Percentiles rank a stretch among this genome's conserved stretches.
These are phyloP conservation scores for Moniliophthora roreri DNA, from an alignment of 1,284 basidiomycete species.

Conservation along the genomic window DNA sequence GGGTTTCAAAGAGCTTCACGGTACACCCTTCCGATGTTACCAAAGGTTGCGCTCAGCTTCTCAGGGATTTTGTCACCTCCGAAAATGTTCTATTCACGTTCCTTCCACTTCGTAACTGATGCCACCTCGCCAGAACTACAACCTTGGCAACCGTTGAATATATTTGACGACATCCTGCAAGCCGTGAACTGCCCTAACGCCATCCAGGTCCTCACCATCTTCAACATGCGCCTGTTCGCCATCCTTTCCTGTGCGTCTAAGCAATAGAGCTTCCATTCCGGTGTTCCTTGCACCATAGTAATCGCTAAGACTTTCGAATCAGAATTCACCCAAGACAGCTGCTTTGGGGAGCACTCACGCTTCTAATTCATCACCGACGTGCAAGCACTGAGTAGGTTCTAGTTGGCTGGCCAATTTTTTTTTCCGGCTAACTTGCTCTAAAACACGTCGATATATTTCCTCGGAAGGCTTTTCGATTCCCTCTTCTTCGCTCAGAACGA, in stretches of 20 bases:
- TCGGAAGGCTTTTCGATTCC: conserved; percentile 65
- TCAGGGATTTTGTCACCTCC: too few species aligned
- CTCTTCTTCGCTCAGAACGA: conserved; percentile 65
- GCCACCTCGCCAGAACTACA: too few species aligned
- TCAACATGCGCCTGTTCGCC: conserved; percentile 50
- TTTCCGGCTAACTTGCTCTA: conserved; percentile 28
- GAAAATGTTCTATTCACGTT: too few species aligned
- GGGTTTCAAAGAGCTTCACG: too few species aligned
- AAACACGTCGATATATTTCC: conserved; percentile 55
- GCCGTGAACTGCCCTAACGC: conserved; percentile 38
- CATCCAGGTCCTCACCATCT: conserved; percentile 35
- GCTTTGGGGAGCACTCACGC: conserved; percentile 41
- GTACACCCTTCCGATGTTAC: too few species aligned
- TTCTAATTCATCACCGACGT: conserved; percentile 71
- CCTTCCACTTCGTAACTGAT: too few species aligned
- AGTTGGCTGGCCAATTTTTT: not conserved
- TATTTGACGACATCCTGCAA: conserved; percentile 36
- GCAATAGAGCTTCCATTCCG: conserved; percentile 58
- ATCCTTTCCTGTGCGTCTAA: conserved; percentile 49
- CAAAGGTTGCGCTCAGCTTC: too few species aligned
- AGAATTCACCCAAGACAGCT: not conserved
- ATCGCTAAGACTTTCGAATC: conserved; percentile 45
- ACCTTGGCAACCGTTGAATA: not conserved
- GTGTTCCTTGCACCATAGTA: conserved; percentile 61
- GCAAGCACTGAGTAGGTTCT: conserved; percentile 47